Evolutionary conservation across 1,284 basidiomycete genomes (phyloP), one percentile per base, ranked within the genome.

Genomic region (Fomitiporia mediterranea): DNA sequence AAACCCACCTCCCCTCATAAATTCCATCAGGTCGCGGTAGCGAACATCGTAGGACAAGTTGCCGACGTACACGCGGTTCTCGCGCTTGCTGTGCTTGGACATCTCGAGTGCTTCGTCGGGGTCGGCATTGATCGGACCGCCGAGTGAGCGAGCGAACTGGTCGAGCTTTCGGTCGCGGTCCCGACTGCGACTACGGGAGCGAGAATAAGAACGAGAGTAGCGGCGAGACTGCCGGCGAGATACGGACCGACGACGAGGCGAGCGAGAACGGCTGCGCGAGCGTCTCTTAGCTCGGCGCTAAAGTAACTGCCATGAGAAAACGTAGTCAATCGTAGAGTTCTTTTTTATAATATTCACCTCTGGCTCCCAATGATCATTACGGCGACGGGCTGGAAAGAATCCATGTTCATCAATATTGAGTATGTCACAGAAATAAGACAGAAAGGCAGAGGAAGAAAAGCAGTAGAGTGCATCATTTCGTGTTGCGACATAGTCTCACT

Each of bases 1-100:
- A 83, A 75, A 95, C 94, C 86, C 91, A 97, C 94, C 94, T 94
- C 91, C 91, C 85, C 89, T 82, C 92, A 96, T 95, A 71, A 95
- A 96, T 85, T 94, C 90, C 82, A 94, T 93, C 75, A 98, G 81
- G 78, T 97, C 94, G 74, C 91, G 86, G 78, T 95, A 97, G 76
- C 90, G 95, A 83, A 94, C 91, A 72, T 95, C 91, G 80, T 97
- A 98, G 69, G 89, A 91, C 73, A 98, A 83, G 73, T 98, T 98
- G 69, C 95, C 96, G 70, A 98, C 93, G 69, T 99, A 98, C 66
- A 98, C 93, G 63, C 96, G 83, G 74, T 98, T 95, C 79, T 98
- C 94, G 78, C 93, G 86, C 79, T 95, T 91, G 84, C 90, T 94
- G 67, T 87, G 82, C 72, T 95, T 94, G 66, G 92, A 86, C 65